Evolutionary conservation across 352 stramenopile genomes (phyloP), one percentile per base, ranked within the genome.

Genomic region (Pythium apleroticum): DNA sequence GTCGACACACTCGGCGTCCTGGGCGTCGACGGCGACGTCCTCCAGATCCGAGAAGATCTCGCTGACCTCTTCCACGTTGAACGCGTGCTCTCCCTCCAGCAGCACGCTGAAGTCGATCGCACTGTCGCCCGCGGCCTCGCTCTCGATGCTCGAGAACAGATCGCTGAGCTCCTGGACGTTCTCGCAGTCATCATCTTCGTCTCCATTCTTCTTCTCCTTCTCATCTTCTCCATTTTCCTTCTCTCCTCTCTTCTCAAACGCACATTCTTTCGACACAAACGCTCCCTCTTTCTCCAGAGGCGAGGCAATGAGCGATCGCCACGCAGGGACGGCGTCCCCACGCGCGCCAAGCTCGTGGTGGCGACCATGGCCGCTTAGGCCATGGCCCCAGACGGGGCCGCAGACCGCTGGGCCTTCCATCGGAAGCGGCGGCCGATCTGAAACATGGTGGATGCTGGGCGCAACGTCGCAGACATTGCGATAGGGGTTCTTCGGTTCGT

Each of bases 21-120:
- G 28, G n/a, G 35, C 28, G n/a, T 68, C 35, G 35, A 19, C 20
- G 0, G 71, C 71, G 33, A 52, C 60, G 28, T 73, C 63, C 35
- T 86, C 77, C 20, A 82, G 53, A 27, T 60, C 56, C 52, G 76
- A 72, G 48, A 86, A 81, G 27, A 81, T 66, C 45, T 85, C 74
- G 62, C 72, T 84, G 52, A 86, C 77, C 62, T 86, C 76, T 52
- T 89, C 80, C 43, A 85, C 69, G 48, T 85, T 81, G 20, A 81
- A 52, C 57, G 71, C 76, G 52, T 88, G 76, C 14, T 86, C 73
- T 11, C 76, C 73, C 57, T 87, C 72, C 11, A 84, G 66, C 30
- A 85, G 76, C 12, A 84, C 65, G 54, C 74, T 73, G 31, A 81
- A 84, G 57, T 87, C 74, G 60, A 80, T 61, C 54, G 63, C 57